Percentiles rank a stretch among this genome's conserved stretches.
Evolutionary conservation across 2,329 filamentous ascomycete genomes (phyloP).

Genomic region (Neonectria punicea): DNA sequence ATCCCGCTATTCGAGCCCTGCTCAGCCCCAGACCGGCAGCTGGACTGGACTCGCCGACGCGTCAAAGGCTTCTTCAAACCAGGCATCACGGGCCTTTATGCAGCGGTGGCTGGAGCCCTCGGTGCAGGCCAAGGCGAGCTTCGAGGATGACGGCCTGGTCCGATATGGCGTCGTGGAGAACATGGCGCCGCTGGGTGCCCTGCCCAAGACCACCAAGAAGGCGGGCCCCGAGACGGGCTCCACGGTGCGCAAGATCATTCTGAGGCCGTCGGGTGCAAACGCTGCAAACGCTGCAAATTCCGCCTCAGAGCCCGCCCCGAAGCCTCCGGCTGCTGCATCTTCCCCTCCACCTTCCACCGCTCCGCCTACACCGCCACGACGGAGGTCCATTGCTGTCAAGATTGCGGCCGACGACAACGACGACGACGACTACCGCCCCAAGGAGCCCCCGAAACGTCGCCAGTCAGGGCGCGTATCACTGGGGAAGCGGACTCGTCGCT

Average conservation of each 20-base stretch:
- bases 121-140: conserved; percentile 73
- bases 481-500: conserved; percentile 43
- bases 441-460: conserved; percentile 47
- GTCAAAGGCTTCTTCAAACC: conserved; percentile 47
- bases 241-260: conserved; percentile 56
- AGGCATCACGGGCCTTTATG: conserved; percentile 60
- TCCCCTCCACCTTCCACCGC: conserved; percentile 37
- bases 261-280: conserved; percentile 52
- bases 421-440: conserved; percentile 58
- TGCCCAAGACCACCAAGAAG: conserved; percentile 68
- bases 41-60: conserved; percentile 51
- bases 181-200: conserved; percentile 83
- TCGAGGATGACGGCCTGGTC: conserved; percentile 79
- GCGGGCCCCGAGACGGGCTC: conserved; percentile 42
- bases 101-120: conserved; percentile 68
- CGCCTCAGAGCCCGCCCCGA: conserved; percentile 33
- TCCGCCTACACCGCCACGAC: conserved; percentile 42
- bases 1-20: conserved; percentile 68
- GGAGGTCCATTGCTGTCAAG: conserved; percentile 38
- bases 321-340: conserved; percentile 37
- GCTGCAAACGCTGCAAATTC: conserved; percentile 38
- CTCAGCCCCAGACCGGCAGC: conserved; percentile 47
- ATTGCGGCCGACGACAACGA: conserved; percentile 48
- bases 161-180: conserved; percentile 81
- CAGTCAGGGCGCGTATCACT: conserved; percentile 48